Conservation (phyloP, 2,329 filamentous ascomycete species). For the Fusarium setosum region DNA sequence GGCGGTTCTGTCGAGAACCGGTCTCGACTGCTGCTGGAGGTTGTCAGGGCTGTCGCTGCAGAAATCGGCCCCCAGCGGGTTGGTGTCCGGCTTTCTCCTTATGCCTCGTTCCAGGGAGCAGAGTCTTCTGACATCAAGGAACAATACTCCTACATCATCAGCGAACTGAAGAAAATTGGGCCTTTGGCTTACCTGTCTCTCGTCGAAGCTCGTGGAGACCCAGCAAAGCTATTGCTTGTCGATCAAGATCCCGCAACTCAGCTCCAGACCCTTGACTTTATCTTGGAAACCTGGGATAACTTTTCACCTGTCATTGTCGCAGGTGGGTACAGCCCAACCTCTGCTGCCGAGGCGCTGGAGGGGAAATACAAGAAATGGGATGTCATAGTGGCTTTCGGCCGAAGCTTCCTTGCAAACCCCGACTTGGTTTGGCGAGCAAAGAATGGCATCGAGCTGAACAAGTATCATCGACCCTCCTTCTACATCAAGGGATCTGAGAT, state of each 20-base stretch:
- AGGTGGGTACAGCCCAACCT: constrained; percentile 36
- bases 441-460: constrained; percentile 34
- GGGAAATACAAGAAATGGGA: constrained; percentile 43
- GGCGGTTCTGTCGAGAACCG: constrained; percentile 62
- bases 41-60: constrained; percentile 51
- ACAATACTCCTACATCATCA: constrained; percentile 41
- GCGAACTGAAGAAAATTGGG: constrained; percentile 44
- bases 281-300: constrained; percentile 46
- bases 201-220: constrained; percentile 42
- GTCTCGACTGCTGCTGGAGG: constrained; percentile 57
- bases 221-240: constrained; percentile 17
- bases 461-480: constrained; percentile 43
- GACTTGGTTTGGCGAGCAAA: constrained; percentile 44
- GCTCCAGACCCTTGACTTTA: constrained; percentile 42
- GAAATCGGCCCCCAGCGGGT: constrained; percentile 50
- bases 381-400: constrained; percentile 45
- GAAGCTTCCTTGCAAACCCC: constrained; percentile 44
- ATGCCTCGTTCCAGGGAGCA: constrained; percentile 40
- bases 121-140: constrained; percentile 32
- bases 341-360: constrained; percentile 34
- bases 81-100: constrained; percentile 53
- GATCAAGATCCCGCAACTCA: constrained; percentile 47
- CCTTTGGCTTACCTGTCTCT: constrained; percentile 44
- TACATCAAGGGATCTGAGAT: constrained; percentile 32
- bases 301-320: constrained; percentile 44